A percentile compares a stretch with the other conserved stretches of the same genome.
These are phyloP conservation scores for Myxozyma neglecta DNA, from an alignment of 805 yeast species.

Conservation along the genomic window DNA sequence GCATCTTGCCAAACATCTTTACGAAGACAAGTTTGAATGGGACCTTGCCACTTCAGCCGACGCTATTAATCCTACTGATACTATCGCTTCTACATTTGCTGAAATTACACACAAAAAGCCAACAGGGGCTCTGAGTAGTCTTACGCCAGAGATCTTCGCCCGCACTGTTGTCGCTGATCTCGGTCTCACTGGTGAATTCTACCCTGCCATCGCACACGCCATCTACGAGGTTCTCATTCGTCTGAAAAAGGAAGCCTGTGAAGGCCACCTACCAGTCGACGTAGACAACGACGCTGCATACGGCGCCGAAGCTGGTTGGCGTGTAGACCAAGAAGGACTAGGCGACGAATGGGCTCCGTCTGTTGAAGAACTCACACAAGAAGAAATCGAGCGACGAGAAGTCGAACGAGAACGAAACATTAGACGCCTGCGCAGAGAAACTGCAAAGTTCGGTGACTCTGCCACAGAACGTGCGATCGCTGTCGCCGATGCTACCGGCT, in stretches of 20 bases:
- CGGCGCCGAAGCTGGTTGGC: slow-evolving; percentile 63
- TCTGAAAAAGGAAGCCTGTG: slow-evolving; percentile 78
- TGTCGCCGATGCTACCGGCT: slow-evolving; percentile 17
- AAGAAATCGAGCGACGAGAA: slow-evolving; percentile 93
- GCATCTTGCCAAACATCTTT: slow-evolving; percentile 76
- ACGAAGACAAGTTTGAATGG: slow-evolving; percentile 95
- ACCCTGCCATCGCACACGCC: slow-evolving; percentile 85
- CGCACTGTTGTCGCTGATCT: slow-evolving; percentile 76
- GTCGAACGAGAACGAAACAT: slow-evolving; percentile 90
- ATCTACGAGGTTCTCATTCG: slow-evolving; percentile 76
- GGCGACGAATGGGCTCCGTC: slow-evolving; percentile 87
- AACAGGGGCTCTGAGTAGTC: slow-evolving; percentile 4
- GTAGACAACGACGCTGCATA: slow-evolving; percentile 60
- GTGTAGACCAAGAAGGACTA: slow-evolving; percentile 70
- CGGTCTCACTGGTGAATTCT: slow-evolving; percentile 81
- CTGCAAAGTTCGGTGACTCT: slow-evolving; percentile 67
- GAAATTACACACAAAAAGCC: neutral
- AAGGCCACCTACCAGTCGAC: slow-evolving; percentile 57
- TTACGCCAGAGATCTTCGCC: slow-evolving; percentile 85
- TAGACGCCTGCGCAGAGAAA: slow-evolving; percentile 89
- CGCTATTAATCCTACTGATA: neutral
- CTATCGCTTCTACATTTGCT: neutral
- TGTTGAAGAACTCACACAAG: slow-evolving; percentile 79
- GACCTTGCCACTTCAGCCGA: slow-evolving; percentile 51
- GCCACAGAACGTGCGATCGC: slow-evolving; percentile 35